Base-by-base conservation (phyloP, 2,329 filamentous ascomycete genomes). In the Cadophora malorum region DNA sequence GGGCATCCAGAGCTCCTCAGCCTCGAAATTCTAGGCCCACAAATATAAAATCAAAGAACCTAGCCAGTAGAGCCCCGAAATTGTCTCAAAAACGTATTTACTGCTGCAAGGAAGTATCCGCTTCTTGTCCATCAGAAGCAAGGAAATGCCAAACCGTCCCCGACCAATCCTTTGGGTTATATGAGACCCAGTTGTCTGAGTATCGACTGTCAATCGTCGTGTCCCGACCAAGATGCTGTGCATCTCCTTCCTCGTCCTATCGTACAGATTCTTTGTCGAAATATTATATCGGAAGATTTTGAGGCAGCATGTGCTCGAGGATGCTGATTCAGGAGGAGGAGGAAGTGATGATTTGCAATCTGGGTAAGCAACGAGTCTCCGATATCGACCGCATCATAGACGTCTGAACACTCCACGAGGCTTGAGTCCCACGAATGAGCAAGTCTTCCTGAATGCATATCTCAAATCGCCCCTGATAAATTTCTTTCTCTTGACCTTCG, bases 401-500 rank as follows among this genome's bases (percentile, higher is more conserved):
- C 71, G 63, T 63, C 72, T 70, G 38, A 75, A 75, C 2, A 74
- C 59, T 16, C 73, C 72, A 23, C 73, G 72, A 0, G 74, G 74
- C 62, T 70, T 68, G 49, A 76, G 62, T 2, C 72, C 70, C n/a
- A 75, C 50, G 19, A 73, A 71, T 21, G 71, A 64, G 64, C 73
- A 74, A 14, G 67, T 68, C 65, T 74, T 74, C 66, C 75, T 64
- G 50, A 76, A 74, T 12, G 68, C 72, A 68, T 74, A 75, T 62
- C 72, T 47, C 53, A 75, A 45, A 73, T 74, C 73, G 1, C 75
- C 75, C 61, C 76, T 68, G 14, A 76, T 71, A 38, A 73, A 76
- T 25, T 66, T 63, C 67, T 76, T 74, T 59, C 76, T 70, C 66
- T 74, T 76, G 2, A 76, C 74, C 56, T 72, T 76, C n/a, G 73